These are phyloP conservation scores for Triticum turgidum DNA, from an alignment of 176 grass and related monocot species.

Conservation along the genomic window DNA sequence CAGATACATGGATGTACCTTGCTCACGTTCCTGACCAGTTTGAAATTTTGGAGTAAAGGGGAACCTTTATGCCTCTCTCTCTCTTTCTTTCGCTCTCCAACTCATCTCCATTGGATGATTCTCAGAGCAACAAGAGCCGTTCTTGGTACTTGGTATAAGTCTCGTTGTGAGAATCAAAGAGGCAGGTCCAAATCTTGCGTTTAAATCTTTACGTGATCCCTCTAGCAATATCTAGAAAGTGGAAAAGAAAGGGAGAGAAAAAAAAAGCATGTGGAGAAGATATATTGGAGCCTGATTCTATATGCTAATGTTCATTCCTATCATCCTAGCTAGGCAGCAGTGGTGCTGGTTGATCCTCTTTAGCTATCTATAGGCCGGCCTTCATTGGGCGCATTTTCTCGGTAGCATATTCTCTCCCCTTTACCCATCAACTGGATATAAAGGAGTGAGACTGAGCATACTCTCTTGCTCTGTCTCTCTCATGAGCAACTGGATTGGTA, in stretches of 20 bases:
- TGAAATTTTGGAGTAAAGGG: constrained; percentile 1
- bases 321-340: background rate
- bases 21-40: constrained; percentile 29
- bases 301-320: constrained; percentile 38
- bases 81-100: constrained; percentile 24
- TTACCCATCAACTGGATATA: constrained; percentile 20
- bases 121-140: background rate
- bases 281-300: constrained; percentile 20
- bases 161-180: background rate
- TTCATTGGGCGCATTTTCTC: background rate
- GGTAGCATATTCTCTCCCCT: constrained; percentile 27
- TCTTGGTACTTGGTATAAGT: no score
- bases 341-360: constrained; percentile 19
- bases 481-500: constrained; percentile 34
- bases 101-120: constrained; percentile 28
- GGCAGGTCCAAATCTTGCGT: constrained; percentile 23
- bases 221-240: constrained; percentile 42
- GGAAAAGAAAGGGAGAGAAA: constrained; percentile 9
- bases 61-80: constrained; percentile 9
- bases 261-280: constrained; percentile 18
- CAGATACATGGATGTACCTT: constrained; percentile 43
- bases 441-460: constrained; percentile 16
- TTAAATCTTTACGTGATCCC: constrained; percentile 36
- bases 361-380: background rate
- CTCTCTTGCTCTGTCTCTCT: background rate